Evolutionary conservation across 805 yeast species (phyloP), one percentile per base, ranked within the genome.

Genomic region (Saccharomycopsis sp.): DNA sequence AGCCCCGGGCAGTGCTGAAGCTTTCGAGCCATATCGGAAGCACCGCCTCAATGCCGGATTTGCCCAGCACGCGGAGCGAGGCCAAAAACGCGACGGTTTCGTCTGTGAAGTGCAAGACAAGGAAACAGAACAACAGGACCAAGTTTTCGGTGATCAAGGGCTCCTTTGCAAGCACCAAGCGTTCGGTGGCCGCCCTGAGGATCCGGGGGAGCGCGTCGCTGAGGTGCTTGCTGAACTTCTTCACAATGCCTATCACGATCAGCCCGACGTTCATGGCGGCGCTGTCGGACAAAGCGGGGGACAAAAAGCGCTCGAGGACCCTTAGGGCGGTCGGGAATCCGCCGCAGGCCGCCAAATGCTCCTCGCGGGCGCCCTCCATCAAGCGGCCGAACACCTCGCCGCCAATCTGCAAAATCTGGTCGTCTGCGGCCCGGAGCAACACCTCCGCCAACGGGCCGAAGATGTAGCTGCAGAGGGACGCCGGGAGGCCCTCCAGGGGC

Each of bases 21-120:
- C 89, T 79, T 24, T 81, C 82, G 53, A 92, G 78, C 98, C 98
- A 94, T 54, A 87, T 84, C 1, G 85, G 84, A 54, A 92, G 68
- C 1, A 89, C 81, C 2, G 78, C 70, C 23, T 73, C 73, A 8
- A 91, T 72, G 0, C 87, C 85, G 24, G 75, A 65, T 1, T 60
- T 40, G 2, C 44, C 57, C 1, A 52, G 61, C 24, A n/a, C 29
- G 53, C 48, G 8, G 15, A 80, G 72, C 7, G 71, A 70, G 20
- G 75, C 72, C 54, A 92, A 76, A 58, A 89, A 84, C 46, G 81
- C 75, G 1, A 91, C 71, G 41, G 89, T 83, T 16, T 83, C 83
- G 5, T 69, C 69, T 0, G 94, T 83, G 44, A 91, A 83, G 1
- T 77, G 68, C 44, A 81, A 72, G 2, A 89, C 81, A 66, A 92